Evolutionary conservation across 225 moss, liverwort and hornwort species (phyloP), one percentile per base, ranked within the genome.

Genomic region (Bryum argenteum): DNA sequence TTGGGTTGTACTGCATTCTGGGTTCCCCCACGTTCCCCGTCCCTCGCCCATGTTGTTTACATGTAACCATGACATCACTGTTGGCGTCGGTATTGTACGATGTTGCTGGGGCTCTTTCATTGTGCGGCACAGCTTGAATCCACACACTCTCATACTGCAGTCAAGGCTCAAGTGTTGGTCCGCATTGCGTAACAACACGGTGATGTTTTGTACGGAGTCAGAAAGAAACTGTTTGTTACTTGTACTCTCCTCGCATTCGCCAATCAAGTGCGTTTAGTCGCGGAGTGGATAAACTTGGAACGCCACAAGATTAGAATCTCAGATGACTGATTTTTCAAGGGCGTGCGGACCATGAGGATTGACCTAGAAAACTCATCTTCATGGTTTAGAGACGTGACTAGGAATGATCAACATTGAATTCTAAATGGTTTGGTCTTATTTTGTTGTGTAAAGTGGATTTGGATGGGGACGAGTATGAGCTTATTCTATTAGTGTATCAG

Each of bases 81-180:
- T 11, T 11, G 45, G 17, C 26, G 69, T 76, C 63, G 69, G 69
- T 55, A 63, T 69, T 55, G 54, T 55, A 76, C 11, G 69, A 44
- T 54, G 53, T 5, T 76, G 62, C 50, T 0, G 1, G 8, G 45
- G 69, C 37, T 38, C 45, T 22, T 62, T 76, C 76, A 63, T 19
- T 47, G 69, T 63, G 45, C 55, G 54, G 43, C 69, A 41, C 24
- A 15, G 24, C 33, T 13, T 44, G 11, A 19, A 28, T 41, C 44
- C 54, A 33, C 67, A 17, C 11, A 21, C 54, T 45, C 54, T 13
- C 33, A 53, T 66, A 13, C 51, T 37, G 19, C 2, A 52, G 66
- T 53, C 66, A 53, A 18, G n/a, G n/a, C n/a, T n/a, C n/a, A n/a
- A n/a, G 47, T 8, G 53, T 52, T 11, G 37, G 52, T 33, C 65